Evolutionary conservation across 306 rosid species (phyloP), one percentile per base, ranked within the genome.

Genomic region (Inga leiocalycina): DNA sequence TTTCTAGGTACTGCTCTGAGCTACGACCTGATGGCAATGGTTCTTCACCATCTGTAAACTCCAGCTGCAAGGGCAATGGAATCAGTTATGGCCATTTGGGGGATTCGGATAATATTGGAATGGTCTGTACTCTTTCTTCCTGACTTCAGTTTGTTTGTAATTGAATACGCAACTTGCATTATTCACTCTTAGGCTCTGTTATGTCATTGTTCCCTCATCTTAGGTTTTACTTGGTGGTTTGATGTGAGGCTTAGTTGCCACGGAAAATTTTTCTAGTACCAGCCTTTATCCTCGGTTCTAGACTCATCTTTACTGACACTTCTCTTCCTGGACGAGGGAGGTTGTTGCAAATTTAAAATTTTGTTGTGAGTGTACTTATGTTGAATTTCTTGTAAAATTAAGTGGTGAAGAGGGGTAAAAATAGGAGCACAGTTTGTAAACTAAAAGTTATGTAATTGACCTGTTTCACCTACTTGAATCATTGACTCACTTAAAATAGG

Each of bases 1-100:
- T 94, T 69, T 92, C 94, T 51, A 87, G 85, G 64, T 94, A 92
- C 79, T 93, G 85, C 90, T 86, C 94, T 0, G 98, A 92, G 77
- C 90, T 90, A 79, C 78, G 82, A 75, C 93, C 97, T 35, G 98
- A 92, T 49, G 56, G 68, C 80, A 86, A 82, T 71, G 81, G 80
- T 84, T 75, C 89, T 69, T 69, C 78, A 70, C 94, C 85, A 74
- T 80, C 79, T 8, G 89, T 84, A 35, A 86, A 71, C 82, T 87
- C 88, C 59, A 81, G 85, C 59, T 69, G 75, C 84, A 93, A 89
- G 81, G 81, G 80, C 75, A 88, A 88, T 76, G 90, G 91, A 67
- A 52, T 82, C 71, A 85, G 84, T 49, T 87, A 83, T 82, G 89
- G 89, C 78, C 87, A 84, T 86, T 83, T 65, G 41, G 68, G 83